Base-by-base conservation (phyloP, 805 yeast species). In the Wickerhamomyces ciferrii region DNA sequence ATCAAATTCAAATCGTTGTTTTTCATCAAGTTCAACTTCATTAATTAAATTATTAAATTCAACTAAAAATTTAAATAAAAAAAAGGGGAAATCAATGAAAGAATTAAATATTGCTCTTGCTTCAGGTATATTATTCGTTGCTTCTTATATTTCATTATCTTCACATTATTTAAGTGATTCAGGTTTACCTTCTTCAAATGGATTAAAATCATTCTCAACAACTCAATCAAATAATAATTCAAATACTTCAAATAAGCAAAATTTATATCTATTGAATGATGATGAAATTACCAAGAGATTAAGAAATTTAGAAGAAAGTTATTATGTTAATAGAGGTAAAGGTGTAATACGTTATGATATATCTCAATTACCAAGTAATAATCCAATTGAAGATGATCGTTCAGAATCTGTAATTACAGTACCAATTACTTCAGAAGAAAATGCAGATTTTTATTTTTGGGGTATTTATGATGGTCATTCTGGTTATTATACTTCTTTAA, bases 391-490 rank as follows among this genome's bases (percentile, higher is more conserved):
- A 63, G 99, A 94, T 62, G 96, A 88, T 59, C 79, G 94, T 49
- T 78, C 92, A 2, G 98, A 91, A 60, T 84, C 84, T 51, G 80
- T 87, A 32, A 78, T 86, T 9, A 86, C 84, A 46, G 83, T 83
- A 1, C 87, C 90, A 6, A 72, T 79, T 44, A 63, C 71, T 42
- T 61, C 75, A 53, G 72, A 75, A 64, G 56, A 68, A 56, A 53
- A 58, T 20, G 65, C 70, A n/a, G 97, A 92, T 63, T 84, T 97
- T 86, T 85, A 87, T 77, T 89, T 94, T 61, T 94, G 96, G 79
- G 96, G 98, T 5, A 80, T 94, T 0, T 92, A 84, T 62, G 99
- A 94, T 65, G 99, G 99, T 13, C 99, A 94, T 66, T 90, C 96
- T 3, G 99, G 99, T 20, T 90, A 96, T 82, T 87, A 87, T 53